Evolutionary conservation across 345 rosid genomes (phyloP).

Genomic region (Anastatica hierochuntica): DNA sequence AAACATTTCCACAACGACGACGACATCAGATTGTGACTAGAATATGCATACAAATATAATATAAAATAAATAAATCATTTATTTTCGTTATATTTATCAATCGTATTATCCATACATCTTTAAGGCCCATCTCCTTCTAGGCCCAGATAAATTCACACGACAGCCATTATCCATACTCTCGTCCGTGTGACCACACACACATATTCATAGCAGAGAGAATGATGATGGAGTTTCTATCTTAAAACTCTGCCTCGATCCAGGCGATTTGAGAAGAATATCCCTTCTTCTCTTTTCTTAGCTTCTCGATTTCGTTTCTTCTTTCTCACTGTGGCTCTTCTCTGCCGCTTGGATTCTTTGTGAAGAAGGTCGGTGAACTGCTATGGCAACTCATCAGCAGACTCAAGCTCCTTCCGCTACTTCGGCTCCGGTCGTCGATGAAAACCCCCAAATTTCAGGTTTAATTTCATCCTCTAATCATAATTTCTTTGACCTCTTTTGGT

Average conservation of each 20-base stretch:
- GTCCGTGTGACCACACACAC: neutral
- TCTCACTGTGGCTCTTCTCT: neutral
- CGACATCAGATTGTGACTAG: too few relatives aligned
- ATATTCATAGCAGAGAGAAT: neutral
- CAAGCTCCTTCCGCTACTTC: slow-evolving; percentile 19
- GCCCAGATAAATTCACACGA: neutral
- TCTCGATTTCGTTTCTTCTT: neutral
- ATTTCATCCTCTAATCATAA: neutral
- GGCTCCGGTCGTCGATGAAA: slow-evolving; percentile 5
- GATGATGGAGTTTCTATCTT: neutral
- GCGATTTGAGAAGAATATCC: too few relatives aligned
- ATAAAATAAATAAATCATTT: too few relatives aligned
- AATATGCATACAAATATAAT: too few relatives aligned
- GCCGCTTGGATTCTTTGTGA: slow-evolving; percentile 3
- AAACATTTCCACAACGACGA: too few relatives aligned
- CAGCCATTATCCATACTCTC: slow-evolving; percentile 2
- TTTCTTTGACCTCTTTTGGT: neutral
- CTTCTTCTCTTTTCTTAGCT: too few relatives aligned
- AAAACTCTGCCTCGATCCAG: slow-evolving; percentile 11
- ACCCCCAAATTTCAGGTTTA: slow-evolving; percentile 17
- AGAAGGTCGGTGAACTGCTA: slow-evolving; percentile 22
- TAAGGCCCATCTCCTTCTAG: neutral
- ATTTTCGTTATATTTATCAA: too few relatives aligned
- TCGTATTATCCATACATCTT: too few relatives aligned
- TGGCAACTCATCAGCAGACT: slow-evolving; percentile 26